A percentile compares a stretch with the other conserved stretches of the same genome.
phyloP scores from a whole-genome alignment of 2,329 filamentous ascomycete genomes.

The Cucurbitaria berberidis region DNA sequence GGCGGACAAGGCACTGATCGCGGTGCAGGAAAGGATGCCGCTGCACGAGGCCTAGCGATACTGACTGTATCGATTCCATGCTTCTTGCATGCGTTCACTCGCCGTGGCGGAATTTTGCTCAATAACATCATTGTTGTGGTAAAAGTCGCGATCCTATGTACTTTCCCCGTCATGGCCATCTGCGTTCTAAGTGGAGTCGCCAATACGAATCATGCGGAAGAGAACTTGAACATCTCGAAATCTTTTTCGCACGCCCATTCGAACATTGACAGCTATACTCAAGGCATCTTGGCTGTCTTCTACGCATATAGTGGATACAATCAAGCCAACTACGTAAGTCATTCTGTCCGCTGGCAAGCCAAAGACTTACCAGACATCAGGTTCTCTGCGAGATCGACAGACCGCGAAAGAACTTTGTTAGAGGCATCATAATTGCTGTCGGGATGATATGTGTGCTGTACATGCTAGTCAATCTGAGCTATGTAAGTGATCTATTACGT shows the following conservation, averaged over 20 bases:
- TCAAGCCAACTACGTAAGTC: slow-evolving; percentile 40
- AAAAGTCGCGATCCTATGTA: slow-evolving; percentile 52
- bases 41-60: slow-evolving; percentile 58
- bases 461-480: slow-evolving; percentile 36
- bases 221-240: slow-evolving; percentile 34
- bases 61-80: slow-evolving; percentile 53
- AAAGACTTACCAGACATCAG: not conserved
- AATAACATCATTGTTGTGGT: slow-evolving; percentile 60
- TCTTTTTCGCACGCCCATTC: slow-evolving; percentile 23
- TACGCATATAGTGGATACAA: slow-evolving; percentile 52
- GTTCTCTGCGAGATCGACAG: slow-evolving; percentile 26
- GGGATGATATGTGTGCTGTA: slow-evolving; percentile 43
- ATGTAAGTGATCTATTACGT: not conserved
- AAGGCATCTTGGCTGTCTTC: slow-evolving; percentile 48
- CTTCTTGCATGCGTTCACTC: slow-evolving; percentile 56
- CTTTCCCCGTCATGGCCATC: slow-evolving; percentile 55
- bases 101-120: slow-evolving; percentile 58
- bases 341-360: not conserved
- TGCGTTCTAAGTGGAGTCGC: slow-evolving; percentile 3
- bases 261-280: slow-evolving; percentile 38
- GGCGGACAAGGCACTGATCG: not conserved
- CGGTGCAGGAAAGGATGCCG: slow-evolving; percentile 24
- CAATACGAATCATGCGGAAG: slow-evolving; percentile 19
- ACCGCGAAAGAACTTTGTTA: slow-evolving; percentile 20
- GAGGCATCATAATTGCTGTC: slow-evolving; percentile 13